phyloP scores from a whole-genome alignment of 805 yeast species.

The Candida stauntonica region DNA sequence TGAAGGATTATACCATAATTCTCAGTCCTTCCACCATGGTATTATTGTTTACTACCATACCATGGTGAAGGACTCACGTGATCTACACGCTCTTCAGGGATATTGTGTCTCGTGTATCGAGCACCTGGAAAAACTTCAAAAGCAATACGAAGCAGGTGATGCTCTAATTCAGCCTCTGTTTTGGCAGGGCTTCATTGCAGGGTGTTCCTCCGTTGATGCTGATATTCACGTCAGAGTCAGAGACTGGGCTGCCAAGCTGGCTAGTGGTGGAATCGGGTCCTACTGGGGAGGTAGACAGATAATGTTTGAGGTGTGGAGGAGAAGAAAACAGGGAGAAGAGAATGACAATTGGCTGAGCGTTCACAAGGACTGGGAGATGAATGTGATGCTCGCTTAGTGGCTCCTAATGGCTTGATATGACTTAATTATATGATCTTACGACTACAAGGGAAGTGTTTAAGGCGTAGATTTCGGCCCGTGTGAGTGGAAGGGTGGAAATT shows the following conservation, averaged over 20 bases:
- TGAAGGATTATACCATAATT: constrained; percentile 75
- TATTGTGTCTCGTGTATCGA: constrained; percentile 56
- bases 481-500: too few species aligned
- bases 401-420: constrained; percentile 1
- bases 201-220: constrained; percentile 65
- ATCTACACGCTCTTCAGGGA: constrained; percentile 55
- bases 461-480: too few species aligned
- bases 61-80: constrained; percentile 50
- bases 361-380: constrained; percentile 79
- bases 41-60: constrained; percentile 68
- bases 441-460: too few species aligned
- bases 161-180: constrained; percentile 69
- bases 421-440: neutral
- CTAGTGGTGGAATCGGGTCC: constrained; percentile 62
- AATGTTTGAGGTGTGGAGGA: constrained; percentile 80
- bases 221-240: constrained; percentile 62
- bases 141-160: constrained; percentile 42
- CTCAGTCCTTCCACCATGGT: constrained; percentile 72
- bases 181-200: constrained; percentile 90
- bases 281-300: constrained; percentile 86
- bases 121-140: constrained; percentile 60
- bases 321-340: constrained; percentile 55
- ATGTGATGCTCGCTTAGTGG: constrained; percentile 52
- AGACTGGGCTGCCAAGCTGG: constrained; percentile 53
- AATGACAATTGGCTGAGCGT: constrained; percentile 76